Evolutionary conservation across 805 yeast species (phyloP).

Genomic region (Zygosaccharomyces kombuchaensis): DNA sequence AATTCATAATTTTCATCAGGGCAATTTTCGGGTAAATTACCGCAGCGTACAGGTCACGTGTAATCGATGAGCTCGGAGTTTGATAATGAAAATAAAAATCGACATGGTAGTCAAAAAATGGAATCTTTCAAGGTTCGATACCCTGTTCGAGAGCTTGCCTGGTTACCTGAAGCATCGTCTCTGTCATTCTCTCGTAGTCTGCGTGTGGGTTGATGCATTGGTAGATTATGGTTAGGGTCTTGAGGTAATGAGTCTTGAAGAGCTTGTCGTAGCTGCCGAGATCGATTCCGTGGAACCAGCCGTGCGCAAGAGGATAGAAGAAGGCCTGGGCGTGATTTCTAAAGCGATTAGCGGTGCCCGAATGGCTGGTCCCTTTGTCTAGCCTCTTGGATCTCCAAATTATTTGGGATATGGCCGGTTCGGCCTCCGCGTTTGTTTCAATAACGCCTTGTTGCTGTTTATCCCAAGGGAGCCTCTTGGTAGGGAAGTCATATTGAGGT

Average conservation of each 20-base stretch:
- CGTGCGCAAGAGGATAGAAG: conserved; percentile 50
- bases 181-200: conserved; percentile 37
- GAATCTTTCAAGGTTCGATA: conserved; percentile 6
- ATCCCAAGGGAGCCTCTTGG: conserved; percentile 33
- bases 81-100: not conserved
- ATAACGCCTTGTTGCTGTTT: conserved; percentile 9
- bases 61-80: not conserved
- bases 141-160: conserved; percentile 24
- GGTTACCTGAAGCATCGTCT: conserved; percentile 27
- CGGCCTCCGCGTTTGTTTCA: not conserved
- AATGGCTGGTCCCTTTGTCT: not conserved
- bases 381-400: conserved; percentile 38
- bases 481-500: conserved; percentile 36
- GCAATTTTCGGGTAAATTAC: not conserved
- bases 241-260: conserved; percentile 48
- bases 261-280: conserved; percentile 51
- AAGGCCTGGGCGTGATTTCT: conserved; percentile 40
- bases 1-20: not conserved
- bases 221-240: conserved; percentile 44
- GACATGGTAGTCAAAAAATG: not conserved
- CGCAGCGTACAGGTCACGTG: not conserved
- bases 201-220: conserved; percentile 46
- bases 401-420: conserved; percentile 1
- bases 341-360: conserved; percentile 27
- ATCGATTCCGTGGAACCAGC: conserved; percentile 52